phyloP scores from a whole-genome alignment of 371 early-diverging fungal species.

The Apophysomyces variabilis region DNA sequence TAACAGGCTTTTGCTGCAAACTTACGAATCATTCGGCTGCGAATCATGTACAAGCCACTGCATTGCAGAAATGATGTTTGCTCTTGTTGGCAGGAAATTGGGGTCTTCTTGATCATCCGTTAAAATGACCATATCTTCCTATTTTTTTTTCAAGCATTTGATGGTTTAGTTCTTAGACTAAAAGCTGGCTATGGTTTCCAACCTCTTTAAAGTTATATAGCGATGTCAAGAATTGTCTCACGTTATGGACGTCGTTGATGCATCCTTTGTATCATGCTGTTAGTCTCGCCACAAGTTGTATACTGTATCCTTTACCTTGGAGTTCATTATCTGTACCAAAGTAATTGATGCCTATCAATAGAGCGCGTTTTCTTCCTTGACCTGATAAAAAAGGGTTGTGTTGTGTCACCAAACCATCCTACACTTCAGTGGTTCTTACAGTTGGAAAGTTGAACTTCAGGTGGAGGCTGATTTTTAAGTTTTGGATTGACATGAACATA shows the following conservation, averaged over 20 bases:
- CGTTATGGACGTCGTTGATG: constrained; percentile 88
- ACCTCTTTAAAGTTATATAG: constrained; percentile 66
- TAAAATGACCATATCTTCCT: constrained; percentile 74
- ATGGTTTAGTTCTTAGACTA: neutral
- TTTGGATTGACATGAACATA: constrained; percentile 35
- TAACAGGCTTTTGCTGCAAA: neutral
- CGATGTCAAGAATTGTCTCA: constrained; percentile 69
- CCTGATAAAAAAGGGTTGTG: constrained; percentile 23
- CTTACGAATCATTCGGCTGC: constrained; percentile 76
- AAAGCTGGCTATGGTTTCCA: neutral
- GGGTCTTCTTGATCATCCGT: constrained; percentile 82
- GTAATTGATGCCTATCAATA: constrained; percentile 91
- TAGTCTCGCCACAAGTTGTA: neutral
- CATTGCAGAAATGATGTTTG: constrained; percentile 85
- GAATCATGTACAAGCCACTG: constrained; percentile 86
- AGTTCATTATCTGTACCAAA: constrained; percentile 66
- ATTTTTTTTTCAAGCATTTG: neutral
- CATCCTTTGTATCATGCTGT: constrained; percentile 58
- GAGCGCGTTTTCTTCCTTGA: constrained; percentile 72
- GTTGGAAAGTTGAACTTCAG: constrained; percentile 66
- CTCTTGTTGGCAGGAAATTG: constrained; percentile 71
- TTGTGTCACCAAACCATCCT: constrained; percentile 3
- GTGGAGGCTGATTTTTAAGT: constrained; percentile 31
- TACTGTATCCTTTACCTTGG: constrained; percentile 36
- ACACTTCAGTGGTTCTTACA: constrained; percentile 38